phyloP scores from a whole-genome alignment of 2,329 filamentous ascomycete species.

The Hyphodiscus sp. region DNA sequence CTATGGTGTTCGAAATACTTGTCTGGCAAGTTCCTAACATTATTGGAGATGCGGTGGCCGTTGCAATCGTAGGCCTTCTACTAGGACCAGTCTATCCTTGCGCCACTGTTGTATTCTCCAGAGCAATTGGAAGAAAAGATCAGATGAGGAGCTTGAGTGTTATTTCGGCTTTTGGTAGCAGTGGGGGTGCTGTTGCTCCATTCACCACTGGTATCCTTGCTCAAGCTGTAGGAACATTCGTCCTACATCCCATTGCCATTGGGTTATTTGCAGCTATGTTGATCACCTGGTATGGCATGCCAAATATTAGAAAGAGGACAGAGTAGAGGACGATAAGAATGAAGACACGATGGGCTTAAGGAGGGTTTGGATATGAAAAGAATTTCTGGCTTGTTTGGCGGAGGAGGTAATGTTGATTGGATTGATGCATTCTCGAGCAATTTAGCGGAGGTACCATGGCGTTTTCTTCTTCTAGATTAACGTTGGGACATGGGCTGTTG shows the following conservation, averaged over 20 bases:
- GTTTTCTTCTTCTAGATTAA: slow-evolving; percentile 13
- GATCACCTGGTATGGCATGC: slow-evolving; percentile 56
- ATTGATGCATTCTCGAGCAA: neutral
- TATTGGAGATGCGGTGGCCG: slow-evolving; percentile 60
- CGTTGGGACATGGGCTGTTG: slow-evolving; percentile 22
- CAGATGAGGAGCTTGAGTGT: slow-evolving; percentile 59
- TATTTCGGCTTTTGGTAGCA: slow-evolving; percentile 63
- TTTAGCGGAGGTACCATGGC: slow-evolving; percentile 19
- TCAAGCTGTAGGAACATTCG: slow-evolving; percentile 39
- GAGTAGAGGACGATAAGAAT: slow-evolving; percentile 37
- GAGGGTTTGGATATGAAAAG: neutral
- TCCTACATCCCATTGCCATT: slow-evolving; percentile 54
- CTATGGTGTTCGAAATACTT: slow-evolving; percentile 64
- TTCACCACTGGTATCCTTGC: slow-evolving; percentile 43
- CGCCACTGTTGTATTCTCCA: slow-evolving; percentile 56
- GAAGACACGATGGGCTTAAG: neutral
- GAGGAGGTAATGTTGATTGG: neutral
- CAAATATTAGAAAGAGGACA: slow-evolving; percentile 49
- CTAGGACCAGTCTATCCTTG: slow-evolving; percentile 78
- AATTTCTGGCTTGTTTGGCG: neutral
- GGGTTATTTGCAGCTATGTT: slow-evolving; percentile 59
- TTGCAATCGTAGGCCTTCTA: slow-evolving; percentile 65
- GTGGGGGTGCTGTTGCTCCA: slow-evolving; percentile 59
- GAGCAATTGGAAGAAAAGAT: slow-evolving; percentile 50
- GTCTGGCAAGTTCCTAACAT: slow-evolving; percentile 74